Conservation (phyloP, 495 filamentous ascomycete genomes). For the Penicillium macrosclerotiorum region DNA sequence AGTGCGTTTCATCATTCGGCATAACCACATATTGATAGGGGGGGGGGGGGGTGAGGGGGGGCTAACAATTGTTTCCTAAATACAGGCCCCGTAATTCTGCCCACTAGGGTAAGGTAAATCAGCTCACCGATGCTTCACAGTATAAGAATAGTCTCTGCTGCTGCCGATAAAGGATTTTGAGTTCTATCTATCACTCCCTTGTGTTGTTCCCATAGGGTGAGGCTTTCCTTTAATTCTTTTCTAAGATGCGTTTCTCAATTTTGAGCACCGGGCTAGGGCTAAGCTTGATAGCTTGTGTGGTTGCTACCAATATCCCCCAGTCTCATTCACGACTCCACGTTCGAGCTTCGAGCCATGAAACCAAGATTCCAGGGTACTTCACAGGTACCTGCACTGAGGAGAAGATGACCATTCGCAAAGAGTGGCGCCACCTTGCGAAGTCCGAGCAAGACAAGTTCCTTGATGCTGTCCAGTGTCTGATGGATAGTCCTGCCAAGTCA, state of each 20-base stretch:
- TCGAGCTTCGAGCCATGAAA: not conserved
- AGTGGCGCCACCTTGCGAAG: conserved; percentile 33
- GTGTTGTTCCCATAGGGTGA: too few relatives aligned
- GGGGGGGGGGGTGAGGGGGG: too few relatives aligned
- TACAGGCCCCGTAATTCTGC: too few relatives aligned
- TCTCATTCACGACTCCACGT: not conserved
- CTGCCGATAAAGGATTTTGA: too few relatives aligned
- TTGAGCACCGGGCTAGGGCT: not conserved
- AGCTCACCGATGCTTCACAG: too few relatives aligned
- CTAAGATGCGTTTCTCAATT: not conserved
- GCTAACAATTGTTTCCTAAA: too few relatives aligned
- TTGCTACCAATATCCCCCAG: not conserved
- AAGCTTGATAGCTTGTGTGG: not conserved
- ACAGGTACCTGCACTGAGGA: conserved; percentile 5
- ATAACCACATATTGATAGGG: not conserved
- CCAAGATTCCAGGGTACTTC: conserved; percentile 6
- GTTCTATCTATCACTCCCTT: too few relatives aligned
- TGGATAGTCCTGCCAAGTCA: conserved; percentile 17
- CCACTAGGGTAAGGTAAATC: too few relatives aligned
- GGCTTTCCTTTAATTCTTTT: too few relatives aligned
- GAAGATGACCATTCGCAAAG: conserved; percentile 23
- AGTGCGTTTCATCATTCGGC: not conserved
- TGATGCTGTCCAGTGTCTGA: conserved; percentile 24
- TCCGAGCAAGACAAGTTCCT: conserved; percentile 23
- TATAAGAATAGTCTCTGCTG: too few relatives aligned